These are phyloP conservation scores for Lathyrus sativus DNA, from an alignment of 306 rosid genomes.

Conservation along the genomic window DNA sequence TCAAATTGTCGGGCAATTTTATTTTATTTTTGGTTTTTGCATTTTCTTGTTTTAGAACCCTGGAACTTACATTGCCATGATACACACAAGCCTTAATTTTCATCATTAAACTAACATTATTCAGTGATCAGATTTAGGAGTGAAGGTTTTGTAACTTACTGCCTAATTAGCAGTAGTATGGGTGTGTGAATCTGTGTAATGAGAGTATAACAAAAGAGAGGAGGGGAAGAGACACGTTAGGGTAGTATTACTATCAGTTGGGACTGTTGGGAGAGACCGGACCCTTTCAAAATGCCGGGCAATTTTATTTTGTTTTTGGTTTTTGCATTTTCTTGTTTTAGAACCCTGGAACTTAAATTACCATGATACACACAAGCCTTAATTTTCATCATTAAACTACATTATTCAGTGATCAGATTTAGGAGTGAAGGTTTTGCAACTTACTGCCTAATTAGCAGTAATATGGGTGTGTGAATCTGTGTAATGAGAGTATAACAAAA, in stretches of 20 bases:
- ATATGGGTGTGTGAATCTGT: background rate
- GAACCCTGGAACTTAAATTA: background rate
- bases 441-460: background rate
- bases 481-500: slow-evolving; percentile 10
- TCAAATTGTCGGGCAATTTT: background rate
- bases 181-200: background rate
- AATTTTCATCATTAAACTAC: background rate
- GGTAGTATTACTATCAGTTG: background rate
- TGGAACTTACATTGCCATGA: too few relatives aligned
- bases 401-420: background rate
- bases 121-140: background rate
- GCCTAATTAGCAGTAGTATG: background rate
- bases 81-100: too few relatives aligned
- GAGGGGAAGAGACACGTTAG: background rate
- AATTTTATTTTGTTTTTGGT: background rate
- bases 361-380: background rate
- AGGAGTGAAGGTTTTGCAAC: background rate
- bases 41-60: too few relatives aligned
- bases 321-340: background rate
- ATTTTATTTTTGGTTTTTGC: too few relatives aligned
- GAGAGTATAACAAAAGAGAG: slow-evolving; percentile 6
- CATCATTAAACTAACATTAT: too few relatives aligned
- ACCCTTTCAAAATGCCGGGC: background rate
- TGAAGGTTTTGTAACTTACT: background rate
- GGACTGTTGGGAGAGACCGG: background rate